Base-by-base conservation (phyloP, 495 filamentous ascomycete genomes). In the Penicillium cataractarum region DNA sequence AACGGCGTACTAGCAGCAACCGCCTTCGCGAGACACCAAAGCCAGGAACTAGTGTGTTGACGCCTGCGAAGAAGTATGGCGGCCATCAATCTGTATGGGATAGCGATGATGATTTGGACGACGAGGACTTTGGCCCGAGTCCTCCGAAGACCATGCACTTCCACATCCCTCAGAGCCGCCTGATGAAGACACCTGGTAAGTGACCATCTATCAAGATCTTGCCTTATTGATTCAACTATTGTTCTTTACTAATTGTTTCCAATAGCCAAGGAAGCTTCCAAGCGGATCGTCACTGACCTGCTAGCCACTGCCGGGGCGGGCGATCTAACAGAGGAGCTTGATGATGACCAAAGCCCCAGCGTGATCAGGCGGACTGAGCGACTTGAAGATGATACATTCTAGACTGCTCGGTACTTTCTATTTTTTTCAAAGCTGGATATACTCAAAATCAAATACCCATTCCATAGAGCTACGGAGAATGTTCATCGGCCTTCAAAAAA, bases 91-190 rank as follows among this genome's bases (percentile, higher is more conserved):
- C 68, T 21, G 76, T 73, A 13, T 93, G 90, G 88, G 86, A 91
- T 33, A 90, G 86, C 59, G 84, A 90, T 46, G 81, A 80, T 9
- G 84, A 83, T 31, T 82, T 87, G 21, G 78, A 85, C 2, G 85
- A 87, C 42, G 83, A 82, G 2, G 78, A 77, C 10, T 64, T 86
- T 13, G 91, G 86, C 0, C 86, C 92, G 66, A 96, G 92, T 68
- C 95, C 96, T 37, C 95, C 95, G 0, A 97, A 97, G 78, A 99
- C 95, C 27, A 97, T 99, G 74, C 93, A 97, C 70, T 99, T 99
- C 71, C 90, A 92, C 67, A 81, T 99, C 60, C 93, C 93, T 58
- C 90, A 92, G 69, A 90, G 88, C 52, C 87, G 90, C 63, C 74
- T 99, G 33, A 75, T 99, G 78, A 92, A 95, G 67, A 99, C 95